These are phyloP conservation scores for Plasmodium cynomolgi DNA, from an alignment of 169 alveolate species.

Conservation along the genomic window DNA sequence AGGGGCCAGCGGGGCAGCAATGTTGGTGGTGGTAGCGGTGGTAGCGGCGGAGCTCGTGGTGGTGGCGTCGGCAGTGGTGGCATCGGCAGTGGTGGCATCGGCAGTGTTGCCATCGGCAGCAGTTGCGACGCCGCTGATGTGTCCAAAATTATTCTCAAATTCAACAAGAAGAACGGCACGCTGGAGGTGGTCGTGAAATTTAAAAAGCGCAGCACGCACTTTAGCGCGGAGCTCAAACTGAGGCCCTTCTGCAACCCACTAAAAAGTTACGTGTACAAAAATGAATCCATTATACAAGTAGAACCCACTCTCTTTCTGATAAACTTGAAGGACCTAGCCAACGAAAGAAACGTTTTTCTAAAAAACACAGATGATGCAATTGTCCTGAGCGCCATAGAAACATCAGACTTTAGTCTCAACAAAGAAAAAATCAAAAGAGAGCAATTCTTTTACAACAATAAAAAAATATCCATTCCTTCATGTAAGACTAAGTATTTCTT, in stretches of 20 bases:
- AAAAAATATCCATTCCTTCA: conserved; percentile 40
- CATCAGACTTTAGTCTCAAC: conserved; percentile 41
- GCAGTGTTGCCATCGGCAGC: not conserved
- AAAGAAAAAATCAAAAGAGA: conserved; percentile 57
- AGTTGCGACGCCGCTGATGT: not conserved
- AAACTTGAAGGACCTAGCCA: conserved; percentile 41
- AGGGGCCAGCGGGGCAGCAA: no score
- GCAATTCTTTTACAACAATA: conserved; percentile 65
- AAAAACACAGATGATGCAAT: conserved; percentile 52
- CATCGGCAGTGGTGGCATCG: not conserved
- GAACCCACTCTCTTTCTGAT: conserved; percentile 71
- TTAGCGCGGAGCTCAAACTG: conserved; percentile 30
- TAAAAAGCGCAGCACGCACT: conserved; percentile 30
- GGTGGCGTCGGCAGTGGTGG: not conserved
- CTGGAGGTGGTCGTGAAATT: conserved; percentile 45
- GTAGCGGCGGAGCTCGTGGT: no score
- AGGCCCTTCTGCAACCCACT: conserved; percentile 19
- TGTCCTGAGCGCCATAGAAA: conserved; percentile 48
- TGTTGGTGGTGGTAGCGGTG: not conserved
- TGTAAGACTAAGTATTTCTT: conserved; percentile 53
- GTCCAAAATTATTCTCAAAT: conserved; percentile 35
- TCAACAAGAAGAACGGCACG: conserved; percentile 8
- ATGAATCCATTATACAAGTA: conserved; percentile 62
- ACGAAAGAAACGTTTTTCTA: conserved; percentile 58
- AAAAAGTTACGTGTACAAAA: conserved; percentile 39